Evolutionary conservation across 495 filamentous ascomycete genomes (phyloP), one percentile per base, ranked within the genome.

Genomic region (Aspergillus carlsbadensis): DNA sequence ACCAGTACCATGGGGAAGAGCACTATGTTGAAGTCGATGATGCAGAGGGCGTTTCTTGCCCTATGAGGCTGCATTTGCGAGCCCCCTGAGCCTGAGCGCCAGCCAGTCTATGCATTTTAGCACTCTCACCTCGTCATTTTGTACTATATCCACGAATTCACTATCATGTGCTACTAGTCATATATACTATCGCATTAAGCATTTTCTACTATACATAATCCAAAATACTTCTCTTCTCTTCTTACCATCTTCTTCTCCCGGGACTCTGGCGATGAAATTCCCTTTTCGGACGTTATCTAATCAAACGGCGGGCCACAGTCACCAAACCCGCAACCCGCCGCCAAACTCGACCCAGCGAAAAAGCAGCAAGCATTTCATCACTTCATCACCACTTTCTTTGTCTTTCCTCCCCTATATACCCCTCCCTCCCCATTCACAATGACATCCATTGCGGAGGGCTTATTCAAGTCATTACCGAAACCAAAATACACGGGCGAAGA

Each of bases 401-500:
- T 36, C 33, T 7, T 29, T 57, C 51, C 43, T 43, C 54, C 48
- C 43, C 47, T 40, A 43, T 51, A 29, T 49, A 33, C 33, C 52
- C 58, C 42, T 43, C 47, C 39, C 58, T 62, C 58, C 48, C 57
- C 35, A 33, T 52, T 60, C 34, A 69, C 60, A 55, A 91, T 91
- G 87, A 71, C 85, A 49, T 87, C 83, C 39, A 80, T 93, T 66
- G 83, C 87, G 47, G 81, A 87, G 18, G 88, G 90, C 29, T 84
- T 98, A 29, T 82, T 92, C 22, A 87, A 86, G 68, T 84, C 88
- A 40, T 81, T 98, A 13, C 94, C 94, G 0, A 93, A 91, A 57
- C 95, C 94, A 14, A 91, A 90, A 70, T 92, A 96, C 67, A 86
- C 81, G 14, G 89, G 88, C 47, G 90, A 95, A 65, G 83, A 91